Conservation (phyloP, 1,284 basidiomycete genomes). For the Leccinum solheimii region DNA sequence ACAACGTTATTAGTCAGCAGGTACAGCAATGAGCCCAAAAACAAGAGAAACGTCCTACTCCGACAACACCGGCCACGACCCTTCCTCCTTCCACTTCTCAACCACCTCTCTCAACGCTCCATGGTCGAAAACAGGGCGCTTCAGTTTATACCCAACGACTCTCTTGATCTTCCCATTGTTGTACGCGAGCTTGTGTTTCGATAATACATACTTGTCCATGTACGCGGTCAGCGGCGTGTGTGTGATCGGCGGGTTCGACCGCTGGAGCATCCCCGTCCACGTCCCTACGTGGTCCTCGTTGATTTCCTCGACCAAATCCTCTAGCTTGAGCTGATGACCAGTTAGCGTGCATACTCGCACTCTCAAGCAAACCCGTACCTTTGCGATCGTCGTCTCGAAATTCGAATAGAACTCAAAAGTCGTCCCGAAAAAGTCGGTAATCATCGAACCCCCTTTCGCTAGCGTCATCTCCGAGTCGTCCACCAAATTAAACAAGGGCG, state of each 20-base stretch:
- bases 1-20: conserved; percentile 24
- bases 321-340: conserved; percentile 48
- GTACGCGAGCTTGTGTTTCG: conserved; percentile 66
- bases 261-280: conserved; percentile 83
- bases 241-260: conserved; percentile 71
- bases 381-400: conserved; percentile 67
- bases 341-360: conserved; percentile 16
- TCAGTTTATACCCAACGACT: conserved; percentile 70
- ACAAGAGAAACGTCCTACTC: conserved; percentile 8
- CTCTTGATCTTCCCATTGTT: conserved; percentile 72
- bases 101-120: conserved; percentile 73
- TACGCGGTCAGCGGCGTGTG: conserved; percentile 81
- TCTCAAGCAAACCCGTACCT: conserved; percentile 41
- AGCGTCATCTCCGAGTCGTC: conserved; percentile 82
- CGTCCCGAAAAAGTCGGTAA: conserved; percentile 78
- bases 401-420: conserved; percentile 84
- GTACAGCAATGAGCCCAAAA: conserved; percentile 17
- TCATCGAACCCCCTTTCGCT: conserved; percentile 68
- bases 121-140: conserved; percentile 60
- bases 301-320: conserved; percentile 81
- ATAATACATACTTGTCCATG: conserved; percentile 73
- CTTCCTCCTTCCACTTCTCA: conserved; percentile 76
- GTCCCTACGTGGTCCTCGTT: conserved; percentile 85
- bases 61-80: conserved; percentile 62
- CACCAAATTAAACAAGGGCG: conserved; percentile 83